Conservation (phyloP, 2,329 filamentous ascomycete genomes). For the Plectosphaerella cucumerina region DNA sequence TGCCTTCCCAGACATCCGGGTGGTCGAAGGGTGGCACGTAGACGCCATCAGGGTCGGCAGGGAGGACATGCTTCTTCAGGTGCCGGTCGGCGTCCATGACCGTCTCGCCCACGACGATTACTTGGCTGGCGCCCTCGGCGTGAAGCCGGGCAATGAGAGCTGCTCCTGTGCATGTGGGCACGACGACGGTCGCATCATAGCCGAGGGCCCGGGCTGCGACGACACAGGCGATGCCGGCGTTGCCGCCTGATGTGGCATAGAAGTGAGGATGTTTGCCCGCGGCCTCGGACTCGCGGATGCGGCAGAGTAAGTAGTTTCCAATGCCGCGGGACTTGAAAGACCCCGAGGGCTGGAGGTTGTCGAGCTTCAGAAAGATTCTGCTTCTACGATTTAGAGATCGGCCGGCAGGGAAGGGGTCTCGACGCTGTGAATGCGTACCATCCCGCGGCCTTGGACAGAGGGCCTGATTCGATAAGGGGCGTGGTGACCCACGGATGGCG, state of each 20-base stretch:
- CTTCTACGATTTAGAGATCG: not conserved
- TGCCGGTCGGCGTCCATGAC: constrained; percentile 67
- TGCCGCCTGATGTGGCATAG: constrained; percentile 71
- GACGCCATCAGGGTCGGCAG: constrained; percentile 36
- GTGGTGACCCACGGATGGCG: not conserved
- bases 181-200: constrained; percentile 65
- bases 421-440: not conserved
- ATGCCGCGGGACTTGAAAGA: constrained; percentile 82
- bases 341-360: constrained; percentile 75
- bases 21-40: constrained; percentile 67
- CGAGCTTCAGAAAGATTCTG: constrained; percentile 78
- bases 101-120: constrained; percentile 61
- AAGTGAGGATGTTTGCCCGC: constrained; percentile 45
- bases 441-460: not conserved
- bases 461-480: not conserved
- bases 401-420: not conserved
- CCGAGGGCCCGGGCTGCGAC: constrained; percentile 60
- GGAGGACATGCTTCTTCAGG: constrained; percentile 50
- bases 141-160: constrained; percentile 66
- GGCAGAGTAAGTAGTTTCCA: constrained; percentile 62
- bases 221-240: constrained; percentile 77
- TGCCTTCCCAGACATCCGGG: constrained; percentile 62
- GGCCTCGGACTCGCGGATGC: constrained; percentile 9
- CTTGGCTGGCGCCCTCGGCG: constrained; percentile 55
- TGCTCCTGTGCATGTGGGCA: constrained; percentile 60